Evolutionary conservation across 2,329 filamentous ascomycete species (phyloP), one percentile per base, ranked within the genome.

Genomic region (Venturia pyrina): DNA sequence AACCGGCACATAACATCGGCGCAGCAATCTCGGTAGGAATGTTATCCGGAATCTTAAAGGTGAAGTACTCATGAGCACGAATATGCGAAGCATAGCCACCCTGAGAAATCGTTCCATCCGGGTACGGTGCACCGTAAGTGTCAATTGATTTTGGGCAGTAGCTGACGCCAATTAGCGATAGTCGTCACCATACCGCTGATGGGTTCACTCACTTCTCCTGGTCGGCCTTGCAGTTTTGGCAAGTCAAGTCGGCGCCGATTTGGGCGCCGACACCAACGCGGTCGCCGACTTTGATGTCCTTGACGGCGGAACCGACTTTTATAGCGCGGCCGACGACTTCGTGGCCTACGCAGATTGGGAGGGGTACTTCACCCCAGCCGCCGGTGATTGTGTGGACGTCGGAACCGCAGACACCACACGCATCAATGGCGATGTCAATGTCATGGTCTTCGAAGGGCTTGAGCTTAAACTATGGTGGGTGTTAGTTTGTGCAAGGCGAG

Each of bases 381-480:
- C 80, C 80, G 66, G 72, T 77, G 70, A 80, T 80, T 69, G 76
- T 81, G 74, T 81, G 79, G 40, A 81, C 72, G 68, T 81, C 79
- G 50, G 76, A 78, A 63, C 77, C 79, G 74, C 80, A 82, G 65
- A 82, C 80, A 73, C 90, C 89, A 73, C 90, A 93, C 74, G 85
- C 87, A 70, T 92, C 87, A 72, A 96, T 88, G 81, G 93, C 89
- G 78, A 96, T 85, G 75, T 96, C 91, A 71, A 96, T 86, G 74
- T 96, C 91, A 77, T 90, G 84, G 75, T 93, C 90, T 69, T 88
- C 90, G 75, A 96, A 96, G 21, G 89, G 89, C 80, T 96, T 95
- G 67, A 93, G 87, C 71, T 87, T 84, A 80, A 91, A 91, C 80
- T 59, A 17, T 37, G 32, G 32, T 65, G 37, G 24, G 11, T 50